A percentile compares a stretch with the other conserved stretches of the same genome.
Evolutionary conservation across 352 stramenopile genomes (phyloP).

Genomic region (Pelagophyceae sp.): DNA sequence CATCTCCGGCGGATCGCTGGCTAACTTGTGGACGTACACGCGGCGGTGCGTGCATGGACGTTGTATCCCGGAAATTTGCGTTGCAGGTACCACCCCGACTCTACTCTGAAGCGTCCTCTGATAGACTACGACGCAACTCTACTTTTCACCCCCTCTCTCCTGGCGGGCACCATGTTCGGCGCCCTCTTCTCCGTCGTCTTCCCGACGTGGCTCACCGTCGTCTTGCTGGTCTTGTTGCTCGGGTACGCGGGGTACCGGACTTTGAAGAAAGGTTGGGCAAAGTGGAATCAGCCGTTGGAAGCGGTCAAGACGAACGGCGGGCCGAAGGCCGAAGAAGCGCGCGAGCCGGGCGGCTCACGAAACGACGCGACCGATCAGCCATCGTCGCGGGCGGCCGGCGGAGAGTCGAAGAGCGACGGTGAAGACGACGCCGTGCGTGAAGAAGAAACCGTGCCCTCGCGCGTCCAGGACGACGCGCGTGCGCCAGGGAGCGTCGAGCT

Average conservation of each 20-base stretch:
- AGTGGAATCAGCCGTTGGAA: slow-evolving; percentile 1
- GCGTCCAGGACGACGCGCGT: neutral
- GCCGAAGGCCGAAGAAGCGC: neutral
- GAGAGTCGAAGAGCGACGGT: neutral
- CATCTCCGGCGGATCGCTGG: slow-evolving; percentile 22
- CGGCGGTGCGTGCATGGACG: no score
- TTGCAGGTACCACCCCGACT: slow-evolving; percentile 9
- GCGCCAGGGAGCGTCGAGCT: no score
- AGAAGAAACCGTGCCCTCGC: neutral
- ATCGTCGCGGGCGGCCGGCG: neutral
- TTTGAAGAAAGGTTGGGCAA: slow-evolving; percentile 9
- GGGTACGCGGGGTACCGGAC: slow-evolving; percentile 13
- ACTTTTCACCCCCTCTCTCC: slow-evolving; percentile 17
- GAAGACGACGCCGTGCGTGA: neutral
- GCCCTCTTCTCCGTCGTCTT: slow-evolving; percentile 21
- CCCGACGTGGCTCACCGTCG: slow-evolving; percentile 16
- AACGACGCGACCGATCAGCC: neutral
- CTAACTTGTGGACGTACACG: slow-evolving; percentile 24
- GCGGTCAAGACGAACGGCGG: neutral
- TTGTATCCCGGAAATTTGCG: no score
- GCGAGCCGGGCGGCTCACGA: neutral
- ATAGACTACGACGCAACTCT: slow-evolving; percentile 23
- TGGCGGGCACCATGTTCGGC: slow-evolving; percentile 22
- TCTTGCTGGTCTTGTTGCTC: slow-evolving; percentile 12
- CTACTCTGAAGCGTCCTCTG: slow-evolving; percentile 10